Conservation (phyloP, 2,329 filamentous ascomycete species). For the Aspergillus sp. region DNA sequence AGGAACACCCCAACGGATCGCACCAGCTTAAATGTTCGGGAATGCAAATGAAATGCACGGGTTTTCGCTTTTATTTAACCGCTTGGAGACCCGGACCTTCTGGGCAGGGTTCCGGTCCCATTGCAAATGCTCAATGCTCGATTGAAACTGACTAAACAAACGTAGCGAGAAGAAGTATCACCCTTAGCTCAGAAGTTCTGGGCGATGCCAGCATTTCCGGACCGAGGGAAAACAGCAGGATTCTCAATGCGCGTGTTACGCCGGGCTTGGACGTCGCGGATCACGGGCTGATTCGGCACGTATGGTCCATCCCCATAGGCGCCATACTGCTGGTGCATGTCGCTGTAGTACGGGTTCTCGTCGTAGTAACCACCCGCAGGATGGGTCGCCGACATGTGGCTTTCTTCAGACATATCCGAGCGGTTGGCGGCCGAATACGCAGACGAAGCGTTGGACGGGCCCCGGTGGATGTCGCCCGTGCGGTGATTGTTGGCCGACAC, state of each 20-base stretch:
- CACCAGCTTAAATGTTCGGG: no score
- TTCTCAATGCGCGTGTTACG: slow-evolving; percentile 95
- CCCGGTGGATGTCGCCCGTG: slow-evolving; percentile 72
- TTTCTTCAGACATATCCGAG: slow-evolving; percentile 63
- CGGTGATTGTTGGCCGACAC: slow-evolving; percentile 61
- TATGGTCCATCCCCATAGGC: slow-evolving; percentile 57
- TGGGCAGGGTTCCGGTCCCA: no score
- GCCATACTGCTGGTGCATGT: slow-evolving; percentile 42
- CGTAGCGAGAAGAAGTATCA: background rate
- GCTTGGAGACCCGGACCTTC: no score
- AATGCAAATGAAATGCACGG: no score
- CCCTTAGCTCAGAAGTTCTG: slow-evolving; percentile 75
- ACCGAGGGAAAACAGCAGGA: slow-evolving; percentile 81
- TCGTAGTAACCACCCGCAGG: slow-evolving; percentile 53
- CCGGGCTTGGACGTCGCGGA: slow-evolving; percentile 86
- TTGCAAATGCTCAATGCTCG: background rate
- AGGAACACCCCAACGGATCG: no score
- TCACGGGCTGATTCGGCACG: slow-evolving; percentile 67
- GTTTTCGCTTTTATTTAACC: no score
- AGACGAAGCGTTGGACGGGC: slow-evolving; percentile 92
- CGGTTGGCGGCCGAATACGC: slow-evolving; percentile 81
- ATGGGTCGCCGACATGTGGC: slow-evolving; percentile 45
- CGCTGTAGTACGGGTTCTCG: slow-evolving; percentile 55
- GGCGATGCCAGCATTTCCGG: slow-evolving; percentile 86
- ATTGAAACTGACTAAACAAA: background rate